Conservation (phyloP, 2,329 filamentous ascomycete genomes). For the Fusarium torreyae region DNA sequence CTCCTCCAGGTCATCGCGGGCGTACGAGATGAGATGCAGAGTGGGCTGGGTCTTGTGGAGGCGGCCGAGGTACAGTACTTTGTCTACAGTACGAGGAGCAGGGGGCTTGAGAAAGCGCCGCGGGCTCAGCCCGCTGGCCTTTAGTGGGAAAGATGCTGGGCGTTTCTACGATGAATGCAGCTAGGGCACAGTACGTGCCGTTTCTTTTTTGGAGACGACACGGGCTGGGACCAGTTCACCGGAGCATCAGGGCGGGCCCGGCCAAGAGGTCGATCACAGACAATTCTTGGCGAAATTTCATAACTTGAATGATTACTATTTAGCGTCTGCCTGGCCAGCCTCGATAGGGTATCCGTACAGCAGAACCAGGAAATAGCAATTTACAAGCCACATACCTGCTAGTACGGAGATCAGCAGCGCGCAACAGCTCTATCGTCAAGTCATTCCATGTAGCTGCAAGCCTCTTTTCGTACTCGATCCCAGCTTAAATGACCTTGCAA, state of each 20-base stretch:
- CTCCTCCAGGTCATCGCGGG: slow-evolving; percentile 9
- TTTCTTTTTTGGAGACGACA: slow-evolving; percentile 25
- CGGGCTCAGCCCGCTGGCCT: slow-evolving; percentile 40
- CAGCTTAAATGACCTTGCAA: not conserved
- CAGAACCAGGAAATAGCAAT: not conserved
- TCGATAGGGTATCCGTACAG: no score
- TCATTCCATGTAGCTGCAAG: slow-evolving; percentile 1
- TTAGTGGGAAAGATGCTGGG: slow-evolving; percentile 16
- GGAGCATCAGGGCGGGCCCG: slow-evolving; percentile 13
- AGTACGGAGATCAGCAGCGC: not conserved
- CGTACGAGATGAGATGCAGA: slow-evolving; percentile 36
- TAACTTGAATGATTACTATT: slow-evolving; percentile 11
- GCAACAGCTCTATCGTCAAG: not conserved
- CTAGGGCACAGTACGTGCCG: slow-evolving; percentile 30
- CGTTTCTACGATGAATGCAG: slow-evolving; percentile 20
- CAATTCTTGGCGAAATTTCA: slow-evolving; percentile 21
- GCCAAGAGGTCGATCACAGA: slow-evolving; percentile 26
- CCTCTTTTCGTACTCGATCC: slow-evolving; percentile 3
- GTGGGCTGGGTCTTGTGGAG: slow-evolving; percentile 31
- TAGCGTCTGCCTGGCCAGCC: not conserved
- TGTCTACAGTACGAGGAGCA: slow-evolving; percentile 6
- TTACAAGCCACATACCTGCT: slow-evolving; percentile 7
- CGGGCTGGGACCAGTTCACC: slow-evolving; percentile 31
- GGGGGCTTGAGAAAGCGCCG: slow-evolving; percentile 39
- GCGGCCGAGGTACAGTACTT: slow-evolving; percentile 12